Conservation (phyloP, 345 rosid species). For the Barbarea vulgaris region DNA sequence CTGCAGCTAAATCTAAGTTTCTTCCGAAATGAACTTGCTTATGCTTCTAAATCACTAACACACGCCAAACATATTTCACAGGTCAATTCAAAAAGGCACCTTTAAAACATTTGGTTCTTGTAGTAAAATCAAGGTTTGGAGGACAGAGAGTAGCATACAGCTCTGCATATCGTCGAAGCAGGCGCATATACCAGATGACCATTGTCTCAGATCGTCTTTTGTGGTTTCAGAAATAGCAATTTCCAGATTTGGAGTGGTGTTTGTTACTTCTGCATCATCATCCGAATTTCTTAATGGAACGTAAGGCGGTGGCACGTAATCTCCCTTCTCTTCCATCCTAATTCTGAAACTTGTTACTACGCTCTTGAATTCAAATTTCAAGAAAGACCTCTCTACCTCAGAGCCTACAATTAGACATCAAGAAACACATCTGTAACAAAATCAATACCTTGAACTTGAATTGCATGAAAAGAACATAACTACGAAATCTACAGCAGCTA, state of each 20-base stretch:
- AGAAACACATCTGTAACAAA: not conserved
- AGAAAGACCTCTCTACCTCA: not conserved
- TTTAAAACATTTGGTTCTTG: slow-evolving; percentile 45
- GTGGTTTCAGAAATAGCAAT: slow-evolving; percentile 16
- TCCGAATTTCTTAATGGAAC: slow-evolving; percentile 73
- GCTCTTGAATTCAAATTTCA: slow-evolving; percentile 17
- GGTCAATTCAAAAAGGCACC: slow-evolving; percentile 57
- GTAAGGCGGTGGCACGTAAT: slow-evolving; percentile 82
- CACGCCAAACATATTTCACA: not conserved
- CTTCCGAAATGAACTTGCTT: slow-evolving; percentile 10
- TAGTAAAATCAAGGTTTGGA: slow-evolving; percentile 64
- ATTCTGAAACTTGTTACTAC: not conserved
- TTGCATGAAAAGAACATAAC: not conserved
- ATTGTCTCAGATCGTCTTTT: slow-evolving; percentile 44
- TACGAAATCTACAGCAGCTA: not conserved
- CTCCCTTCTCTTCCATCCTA: slow-evolving; percentile 57
- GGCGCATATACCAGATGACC: slow-evolving; percentile 99
- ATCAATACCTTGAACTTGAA: not conserved
- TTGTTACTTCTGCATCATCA: slow-evolving; percentile 40
- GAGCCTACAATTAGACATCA: slow-evolving; percentile 3
- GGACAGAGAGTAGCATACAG: slow-evolving; percentile 89
- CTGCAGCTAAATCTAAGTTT: not conserved
- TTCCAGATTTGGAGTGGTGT: slow-evolving; percentile 36
- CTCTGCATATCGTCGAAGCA: slow-evolving; percentile 96
- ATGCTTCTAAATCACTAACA: slow-evolving; percentile 5